phyloP scores from a whole-genome alignment of 257 asterid species.

The Solanum pinnatisectum region DNA sequence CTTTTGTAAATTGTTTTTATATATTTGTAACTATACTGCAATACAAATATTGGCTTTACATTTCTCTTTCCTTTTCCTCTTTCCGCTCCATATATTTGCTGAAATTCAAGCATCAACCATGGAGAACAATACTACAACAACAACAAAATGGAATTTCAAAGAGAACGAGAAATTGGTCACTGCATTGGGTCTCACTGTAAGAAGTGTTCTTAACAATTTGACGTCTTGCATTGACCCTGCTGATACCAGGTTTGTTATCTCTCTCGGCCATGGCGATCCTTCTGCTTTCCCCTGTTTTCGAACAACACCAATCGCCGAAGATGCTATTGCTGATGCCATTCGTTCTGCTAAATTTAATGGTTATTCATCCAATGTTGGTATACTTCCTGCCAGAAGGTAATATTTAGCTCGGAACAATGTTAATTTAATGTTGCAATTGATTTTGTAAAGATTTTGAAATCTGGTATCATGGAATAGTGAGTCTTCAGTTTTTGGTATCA shows the following conservation, averaged over 20 bases:
- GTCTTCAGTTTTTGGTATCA: background rate
- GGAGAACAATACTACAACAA: slow-evolving; percentile 26
- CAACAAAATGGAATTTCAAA: slow-evolving; percentile 37
- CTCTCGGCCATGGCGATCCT: slow-evolving; percentile 82
- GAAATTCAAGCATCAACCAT: background rate
- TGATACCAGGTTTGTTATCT: slow-evolving; percentile 42
- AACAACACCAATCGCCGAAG: slow-evolving; percentile 44
- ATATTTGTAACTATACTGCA: no score
- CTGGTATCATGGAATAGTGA: background rate
- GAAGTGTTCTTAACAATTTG: slow-evolving; percentile 38
- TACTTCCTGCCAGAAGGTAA: slow-evolving; percentile 56
- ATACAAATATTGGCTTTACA: no score
- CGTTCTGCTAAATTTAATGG: slow-evolving; percentile 62
- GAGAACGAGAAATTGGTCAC: slow-evolving; percentile 29
- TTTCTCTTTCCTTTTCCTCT: no score
- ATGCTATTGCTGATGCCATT: slow-evolving; percentile 54
- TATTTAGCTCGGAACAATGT: background rate
- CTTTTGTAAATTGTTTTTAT: no score
- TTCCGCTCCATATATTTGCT: no score
- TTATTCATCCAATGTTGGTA: slow-evolving; percentile 56
- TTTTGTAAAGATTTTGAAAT: background rate
- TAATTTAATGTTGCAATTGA: background rate
- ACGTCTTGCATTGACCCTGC: slow-evolving; percentile 26
- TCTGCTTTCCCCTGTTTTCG: slow-evolving; percentile 67
- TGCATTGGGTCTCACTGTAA: slow-evolving; percentile 42